Evolutionary conservation across 305 asterid species (phyloP), one percentile per base, ranked within the genome.

Genomic region (Lippia alba): DNA sequence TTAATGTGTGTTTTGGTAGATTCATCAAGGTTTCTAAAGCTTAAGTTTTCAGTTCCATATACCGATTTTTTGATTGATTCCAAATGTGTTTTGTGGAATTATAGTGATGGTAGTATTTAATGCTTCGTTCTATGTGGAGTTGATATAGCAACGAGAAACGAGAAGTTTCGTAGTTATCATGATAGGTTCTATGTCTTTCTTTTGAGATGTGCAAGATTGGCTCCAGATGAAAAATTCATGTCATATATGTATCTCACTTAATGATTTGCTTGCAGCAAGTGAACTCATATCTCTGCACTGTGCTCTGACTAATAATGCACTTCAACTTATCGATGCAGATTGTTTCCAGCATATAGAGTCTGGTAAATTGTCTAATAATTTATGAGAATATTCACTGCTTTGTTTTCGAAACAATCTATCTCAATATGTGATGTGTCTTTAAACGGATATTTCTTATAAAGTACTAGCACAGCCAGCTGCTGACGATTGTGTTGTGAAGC

Each of bases 181-280:
- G n/a, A n/a, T n/a, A n/a, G n/a, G n/a, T n/a, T n/a, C n/a, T n/a
- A n/a, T n/a, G n/a, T n/a, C n/a, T n/a, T n/a, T n/a, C n/a, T n/a
- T n/a, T n/a, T n/a, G n/a, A n/a, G n/a, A n/a, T n/a, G n/a, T n/a
- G n/a, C n/a, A n/a, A n/a, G n/a, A n/a, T n/a, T n/a, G n/a, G n/a
- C n/a, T n/a, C n/a, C n/a, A n/a, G n/a, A n/a, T n/a, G n/a, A n/a
- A n/a, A n/a, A n/a, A n/a, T n/a, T n/a, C n/a, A n/a, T n/a, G n/a
- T n/a, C n/a, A n/a, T 24, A 24, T 24, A 24, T 24, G 3, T 3
- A 24, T 24, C 30, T 24, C 99, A 5, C 96, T 95, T 36, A 89
- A 95, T 70, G 99, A 95, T 74, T 87, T 95, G 79, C 95, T 95
- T 66, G 99, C 99, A 72, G 99, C 99, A 62, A 95, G 99, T 76